Conservation (phyloP, 148 eudicot species). For the Heliamphora exappendiculata region DNA sequence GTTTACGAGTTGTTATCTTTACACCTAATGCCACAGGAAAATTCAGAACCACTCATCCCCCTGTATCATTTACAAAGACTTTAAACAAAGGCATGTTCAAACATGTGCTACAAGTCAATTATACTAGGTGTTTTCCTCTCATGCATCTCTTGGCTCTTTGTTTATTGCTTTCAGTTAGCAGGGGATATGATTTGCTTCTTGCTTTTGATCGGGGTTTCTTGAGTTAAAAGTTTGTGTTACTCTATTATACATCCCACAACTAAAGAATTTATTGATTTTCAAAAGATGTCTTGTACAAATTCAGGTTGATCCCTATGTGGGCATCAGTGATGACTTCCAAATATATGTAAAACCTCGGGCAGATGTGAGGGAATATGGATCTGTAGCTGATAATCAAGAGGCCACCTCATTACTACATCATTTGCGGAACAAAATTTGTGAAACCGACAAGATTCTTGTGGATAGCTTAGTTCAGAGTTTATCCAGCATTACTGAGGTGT, state of each 20-base stretch:
- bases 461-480: constrained; percentile 48
- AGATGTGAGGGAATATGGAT: constrained; percentile 48
- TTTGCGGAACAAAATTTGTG: constrained; percentile 36
- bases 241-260: not conserved
- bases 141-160: not conserved
- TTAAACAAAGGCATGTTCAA: not conserved
- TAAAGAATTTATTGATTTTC: not conserved
- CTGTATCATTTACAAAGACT: not conserved
- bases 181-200: not conserved
- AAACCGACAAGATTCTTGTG: constrained; percentile 38
- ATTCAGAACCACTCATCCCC: not conserved
- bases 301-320: constrained; percentile 74
- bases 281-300: not conserved
- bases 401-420: constrained; percentile 40
- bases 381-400: constrained; percentile 54
- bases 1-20: not conserved
- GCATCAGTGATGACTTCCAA: constrained; percentile 72
- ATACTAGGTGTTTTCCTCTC: not conserved
- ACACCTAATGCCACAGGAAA: not conserved
- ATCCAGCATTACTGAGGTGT: constrained; percentile 53
- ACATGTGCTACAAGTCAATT: not conserved
- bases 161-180: not conserved
- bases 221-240: not conserved
- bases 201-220: not conserved
- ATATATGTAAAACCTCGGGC: constrained; percentile 54